These are phyloP conservation scores for Lasiodiplodia sp. DNA, from an alignment of 2,329 filamentous ascomycete species.

Conservation along the genomic window DNA sequence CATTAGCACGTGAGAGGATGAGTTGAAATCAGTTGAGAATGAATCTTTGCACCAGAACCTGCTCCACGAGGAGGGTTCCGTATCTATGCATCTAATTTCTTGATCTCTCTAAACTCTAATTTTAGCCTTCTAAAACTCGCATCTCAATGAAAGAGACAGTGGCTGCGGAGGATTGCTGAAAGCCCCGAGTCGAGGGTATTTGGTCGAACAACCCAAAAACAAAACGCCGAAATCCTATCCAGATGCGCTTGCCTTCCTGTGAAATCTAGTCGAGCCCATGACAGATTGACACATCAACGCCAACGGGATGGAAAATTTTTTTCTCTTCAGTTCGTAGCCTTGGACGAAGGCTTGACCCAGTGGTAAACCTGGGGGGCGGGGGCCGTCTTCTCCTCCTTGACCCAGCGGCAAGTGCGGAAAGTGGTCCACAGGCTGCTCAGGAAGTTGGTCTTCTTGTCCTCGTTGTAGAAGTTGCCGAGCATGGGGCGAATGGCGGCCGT, in stretches of 20 bases:
- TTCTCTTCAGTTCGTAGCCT: slow-evolving; percentile 17
- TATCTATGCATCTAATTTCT: slow-evolving; percentile 1
- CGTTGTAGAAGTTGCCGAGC: slow-evolving; percentile 63
- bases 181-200: slow-evolving; percentile 2
- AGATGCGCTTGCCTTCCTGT: slow-evolving; percentile 4
- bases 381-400: slow-evolving; percentile 22
- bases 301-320: not conserved
- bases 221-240: slow-evolving; percentile 19
- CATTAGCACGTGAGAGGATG: not conserved
- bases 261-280: not conserved
- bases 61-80: not conserved
- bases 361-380: not conserved
- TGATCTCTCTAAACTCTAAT: slow-evolving; percentile 2
- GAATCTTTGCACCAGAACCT: not conserved
- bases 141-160: not conserved
- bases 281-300: slow-evolving; percentile 6
- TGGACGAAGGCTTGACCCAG: slow-evolving; percentile 20
- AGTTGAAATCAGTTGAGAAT: not conserved
- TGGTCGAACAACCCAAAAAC: slow-evolving; percentile 10
- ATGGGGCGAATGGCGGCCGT: slow-evolving; percentile 63
- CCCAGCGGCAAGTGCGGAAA: slow-evolving; percentile 26
- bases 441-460: slow-evolving; percentile 41
- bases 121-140: not conserved
- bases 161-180: slow-evolving; percentile 13
- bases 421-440: slow-evolving; percentile 27